phyloP scores from a whole-genome alignment of 164 flowering plant genomes.

The Vitis vinifera region ASM3070453v1 NC_081812.1:22375501-22376000 shows the following conservation, averaged over 20 bases:
- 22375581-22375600: constrained; percentile 65
- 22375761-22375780: constrained; percentile 87
- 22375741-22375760: constrained; percentile 94
- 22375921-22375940: too few relatives aligned
- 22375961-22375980: too few relatives aligned
- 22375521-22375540: constrained; percentile 55
- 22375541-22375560: constrained; percentile 91
- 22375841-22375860: constrained; percentile 90
- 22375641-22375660: constrained; percentile 91
- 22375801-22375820: constrained; percentile 93
- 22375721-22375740: constrained; percentile 76
- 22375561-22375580: constrained; percentile 92
- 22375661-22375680: constrained; percentile 65
- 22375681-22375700: constrained; percentile 81
- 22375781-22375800: constrained; percentile 78
- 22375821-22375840: constrained; percentile 84
- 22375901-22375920: too few relatives aligned
- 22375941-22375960: too few relatives aligned
- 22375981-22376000: too few relatives aligned
- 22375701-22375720: constrained; percentile 73
- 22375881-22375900: too few relatives aligned
- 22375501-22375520: constrained; percentile 86
- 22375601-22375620: constrained; percentile 86
- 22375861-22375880: constrained; percentile 5
- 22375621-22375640: constrained; percentile 68